Evolutionary conservation across 345 rosid species (phyloP).

Genomic region (Alliaria petiolata): DNA sequence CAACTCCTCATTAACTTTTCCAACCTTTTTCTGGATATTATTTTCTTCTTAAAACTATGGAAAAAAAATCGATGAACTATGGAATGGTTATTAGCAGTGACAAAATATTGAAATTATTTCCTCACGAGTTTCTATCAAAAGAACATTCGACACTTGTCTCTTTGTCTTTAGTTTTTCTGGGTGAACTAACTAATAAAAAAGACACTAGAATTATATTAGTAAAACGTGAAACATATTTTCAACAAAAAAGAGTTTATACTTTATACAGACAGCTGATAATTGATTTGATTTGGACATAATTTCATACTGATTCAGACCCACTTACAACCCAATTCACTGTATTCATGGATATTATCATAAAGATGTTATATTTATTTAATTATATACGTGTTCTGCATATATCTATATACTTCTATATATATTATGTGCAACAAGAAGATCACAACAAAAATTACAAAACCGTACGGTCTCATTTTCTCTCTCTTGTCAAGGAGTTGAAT

Average conservation of each 20-base stretch:
- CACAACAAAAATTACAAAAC: background rate
- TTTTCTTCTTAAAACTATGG: background rate
- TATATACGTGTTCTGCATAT: background rate
- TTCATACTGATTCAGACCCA: slow-evolving; percentile 12
- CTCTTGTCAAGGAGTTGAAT: background rate
- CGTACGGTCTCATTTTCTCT: background rate
- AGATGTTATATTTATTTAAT: background rate
- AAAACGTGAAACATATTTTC: slow-evolving; percentile 24
- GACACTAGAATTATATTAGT: background rate
- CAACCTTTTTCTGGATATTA: background rate
- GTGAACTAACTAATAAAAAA: background rate
- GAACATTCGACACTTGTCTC: background rate
- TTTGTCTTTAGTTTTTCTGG: background rate
- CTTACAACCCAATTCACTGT: slow-evolving; percentile 13
- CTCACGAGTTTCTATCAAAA: background rate
- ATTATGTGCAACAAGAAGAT: background rate
- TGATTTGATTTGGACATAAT: slow-evolving; percentile 3
- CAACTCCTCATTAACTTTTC: slow-evolving; percentile 6
- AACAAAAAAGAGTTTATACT: background rate
- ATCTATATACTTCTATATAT: slow-evolving; percentile 7
- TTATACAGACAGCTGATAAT: background rate
- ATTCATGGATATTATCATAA: slow-evolving; percentile 12
- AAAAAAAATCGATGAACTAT: too few species aligned
- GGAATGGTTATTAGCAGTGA: background rate
- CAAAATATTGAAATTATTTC: background rate